Evolutionary conservation across 768 basidiomycete genomes (phyloP).

Genomic region (Naganishia antarctica): DNA sequence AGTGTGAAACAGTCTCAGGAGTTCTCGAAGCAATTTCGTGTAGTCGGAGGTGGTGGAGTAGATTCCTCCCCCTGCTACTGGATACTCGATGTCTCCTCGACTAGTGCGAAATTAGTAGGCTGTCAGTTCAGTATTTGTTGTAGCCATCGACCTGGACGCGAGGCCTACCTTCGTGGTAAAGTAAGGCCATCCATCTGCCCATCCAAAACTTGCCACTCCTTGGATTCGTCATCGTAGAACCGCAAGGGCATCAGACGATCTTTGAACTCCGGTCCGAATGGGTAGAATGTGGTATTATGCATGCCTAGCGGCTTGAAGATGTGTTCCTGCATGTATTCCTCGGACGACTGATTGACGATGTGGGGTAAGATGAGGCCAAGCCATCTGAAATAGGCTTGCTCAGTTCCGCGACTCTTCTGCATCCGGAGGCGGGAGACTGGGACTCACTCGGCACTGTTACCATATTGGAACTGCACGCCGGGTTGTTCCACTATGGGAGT

Average conservation of each 20-base stretch:
- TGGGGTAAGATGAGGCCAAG: conserved; percentile 32
- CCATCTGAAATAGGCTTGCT: too few species aligned
- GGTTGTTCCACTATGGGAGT: conserved; percentile 36
- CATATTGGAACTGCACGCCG: conserved; percentile 38
- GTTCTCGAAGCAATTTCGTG: conserved; percentile 33
- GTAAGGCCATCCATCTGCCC: conserved; percentile 32
- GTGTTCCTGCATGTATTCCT: conserved; percentile 35
- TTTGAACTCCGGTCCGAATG: conserved; percentile 29
- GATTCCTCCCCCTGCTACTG: conserved; percentile 41
- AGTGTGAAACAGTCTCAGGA: conserved; percentile 29
- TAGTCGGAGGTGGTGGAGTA: conserved; percentile 37
- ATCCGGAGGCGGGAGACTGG: too few species aligned
- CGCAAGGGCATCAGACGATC: conserved; percentile 33
- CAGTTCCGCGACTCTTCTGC: too few species aligned
- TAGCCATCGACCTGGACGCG: neutral
- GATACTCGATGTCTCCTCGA: conserved; percentile 39
- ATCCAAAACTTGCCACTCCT: conserved; percentile 31
- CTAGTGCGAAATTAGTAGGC: neutral
- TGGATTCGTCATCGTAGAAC: conserved; percentile 18
- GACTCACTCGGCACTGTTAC: conserved; percentile 38
- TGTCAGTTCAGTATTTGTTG: neutral
- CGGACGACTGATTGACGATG: conserved; percentile 27
- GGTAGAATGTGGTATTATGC: conserved; percentile 36
- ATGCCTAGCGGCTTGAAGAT: conserved; percentile 36
- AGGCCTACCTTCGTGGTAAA: conserved; percentile 35